These are phyloP conservation scores for Graphium sp. DNA, from an alignment of 2,329 filamentous ascomycete species.

Conservation along the genomic window DNA sequence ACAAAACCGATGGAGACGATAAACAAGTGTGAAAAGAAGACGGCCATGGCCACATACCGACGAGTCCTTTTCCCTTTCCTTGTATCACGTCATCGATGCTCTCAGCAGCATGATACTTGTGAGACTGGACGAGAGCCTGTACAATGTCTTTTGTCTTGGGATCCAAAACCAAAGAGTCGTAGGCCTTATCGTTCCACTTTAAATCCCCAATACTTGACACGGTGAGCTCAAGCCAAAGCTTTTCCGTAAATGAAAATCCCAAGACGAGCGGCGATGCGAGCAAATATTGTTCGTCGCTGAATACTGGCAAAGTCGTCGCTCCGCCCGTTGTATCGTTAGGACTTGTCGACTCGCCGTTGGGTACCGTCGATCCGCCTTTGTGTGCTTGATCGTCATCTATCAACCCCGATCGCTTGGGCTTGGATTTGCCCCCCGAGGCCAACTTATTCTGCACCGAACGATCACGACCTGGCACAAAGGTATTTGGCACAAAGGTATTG, in stretches of 20 bases:
- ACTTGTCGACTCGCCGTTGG: slow-evolving; percentile 6
- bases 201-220: slow-evolving; percentile 69
- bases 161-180: slow-evolving; percentile 62
- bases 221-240: slow-evolving; percentile 78
- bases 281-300: slow-evolving; percentile 70
- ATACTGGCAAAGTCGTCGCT: slow-evolving; percentile 26
- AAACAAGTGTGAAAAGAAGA: not conserved
- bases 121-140: slow-evolving; percentile 61
- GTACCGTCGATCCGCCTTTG: no score
- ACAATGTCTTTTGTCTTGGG: slow-evolving; percentile 48
- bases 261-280: slow-evolving; percentile 72
- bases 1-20: slow-evolving; percentile 1
- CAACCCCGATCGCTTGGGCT: no score
- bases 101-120: slow-evolving; percentile 65
- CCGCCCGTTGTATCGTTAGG: slow-evolving; percentile 8
- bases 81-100: slow-evolving; percentile 72
- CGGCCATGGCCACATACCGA: slow-evolving; percentile 29
- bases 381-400: no score
- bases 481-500: no score
- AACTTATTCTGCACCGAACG: no score
- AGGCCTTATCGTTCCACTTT: slow-evolving; percentile 69
- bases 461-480: no score
- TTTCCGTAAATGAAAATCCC: slow-evolving; percentile 77
- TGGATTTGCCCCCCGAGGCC: no score
- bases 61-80: slow-evolving; percentile 75